Base-by-base conservation (phyloP, 805 yeast genomes). In the Metschnikowia amazonensis region DNA sequence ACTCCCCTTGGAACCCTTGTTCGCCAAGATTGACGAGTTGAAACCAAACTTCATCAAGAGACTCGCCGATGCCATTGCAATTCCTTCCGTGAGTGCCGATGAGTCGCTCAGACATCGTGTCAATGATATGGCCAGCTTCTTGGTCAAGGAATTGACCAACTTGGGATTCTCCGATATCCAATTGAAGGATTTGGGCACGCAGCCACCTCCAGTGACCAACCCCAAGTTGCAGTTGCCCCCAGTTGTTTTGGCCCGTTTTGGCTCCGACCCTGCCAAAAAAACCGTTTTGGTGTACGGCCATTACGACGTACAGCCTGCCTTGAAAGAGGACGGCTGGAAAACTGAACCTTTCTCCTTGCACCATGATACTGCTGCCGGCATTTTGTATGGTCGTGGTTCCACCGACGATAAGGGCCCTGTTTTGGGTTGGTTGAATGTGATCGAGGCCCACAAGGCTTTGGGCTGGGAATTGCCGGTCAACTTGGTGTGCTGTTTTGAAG, bases 371-470 rank as follows among this genome's bases (percentile, higher is more conserved):
- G 87, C 82, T 62, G 79, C 80, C 54, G 84, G 80, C 52, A 76
- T 84, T 52, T 73, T 94, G 60, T 81, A 79, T 59, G 99, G 97
- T 40, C 82, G 99, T 68, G 99, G 99, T 36, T 74, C 96, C 17
- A 86, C 97, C 34, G 99, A 94, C 64, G 99, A 94, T 65, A 94
- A 95, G 68, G 99, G 99, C 27, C 99, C 99, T 30, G 95, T 94
- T 36, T 75, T 90, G 57, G 97, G 96, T 44, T 94, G 99, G 99
- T 77, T 94, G 64, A 92, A 94, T 64, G 84, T 83, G 33, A 75
- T 94, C 35, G 86, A 90, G 70, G 97, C 99, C 13, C 97, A 94
- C 70, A 82, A 77, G 46, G 86, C 82, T 56, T 77, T 88, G 46
- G 89, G 88, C 17, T 61, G 87, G 60, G 97, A 90, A 52, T 76